Conservation (phyloP, 768 basidiomycete species). For the Sporobolomyces phaffii region DNA sequence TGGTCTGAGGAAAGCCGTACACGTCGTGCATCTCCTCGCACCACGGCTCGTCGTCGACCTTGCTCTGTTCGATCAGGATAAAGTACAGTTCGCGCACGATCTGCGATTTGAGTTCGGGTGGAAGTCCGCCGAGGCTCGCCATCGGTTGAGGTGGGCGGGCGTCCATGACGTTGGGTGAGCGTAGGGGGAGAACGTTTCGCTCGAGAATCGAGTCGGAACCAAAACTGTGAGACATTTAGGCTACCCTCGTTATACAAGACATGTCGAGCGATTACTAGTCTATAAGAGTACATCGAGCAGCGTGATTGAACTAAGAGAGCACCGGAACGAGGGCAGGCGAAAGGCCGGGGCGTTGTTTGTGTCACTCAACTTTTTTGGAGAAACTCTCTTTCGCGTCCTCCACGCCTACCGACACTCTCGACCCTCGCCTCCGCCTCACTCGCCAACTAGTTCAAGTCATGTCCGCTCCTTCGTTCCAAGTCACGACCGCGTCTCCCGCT, state of each 20-base stretch:
- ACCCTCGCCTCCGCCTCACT: not conserved
- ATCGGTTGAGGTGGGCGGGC: not conserved
- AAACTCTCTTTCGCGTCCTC: not conserved
- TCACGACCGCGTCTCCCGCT: constrained; percentile 62
- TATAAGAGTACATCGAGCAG: too few relatives aligned
- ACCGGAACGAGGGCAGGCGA: too few relatives aligned
- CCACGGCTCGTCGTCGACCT: not conserved
- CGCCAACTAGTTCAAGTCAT: not conserved
- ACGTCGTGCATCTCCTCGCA: not conserved
- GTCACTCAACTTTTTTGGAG: too few relatives aligned
- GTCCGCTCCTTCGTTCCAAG: constrained; percentile 25
- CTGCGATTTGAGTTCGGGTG: constrained; percentile 27
- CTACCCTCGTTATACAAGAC: too few relatives aligned
- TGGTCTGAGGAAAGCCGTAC: too few relatives aligned
- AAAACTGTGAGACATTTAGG: too few relatives aligned
- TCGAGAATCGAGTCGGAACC: too few relatives aligned
- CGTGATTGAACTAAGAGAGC: too few relatives aligned
- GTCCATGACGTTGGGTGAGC: not conserved
- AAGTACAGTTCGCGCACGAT: constrained; percentile 14
- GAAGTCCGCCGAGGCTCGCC: constrained; percentile 10
- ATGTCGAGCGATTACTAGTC: too few relatives aligned
- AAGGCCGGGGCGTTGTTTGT: too few relatives aligned
- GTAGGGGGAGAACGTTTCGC: too few relatives aligned
- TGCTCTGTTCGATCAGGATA: not conserved
- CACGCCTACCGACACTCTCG: not conserved